A percentile compares a stretch with the other conserved stretches of the same genome.
Evolutionary conservation across 148 eudicot genomes (phyloP).

Genomic region (Selenicereus undatus): DNA sequence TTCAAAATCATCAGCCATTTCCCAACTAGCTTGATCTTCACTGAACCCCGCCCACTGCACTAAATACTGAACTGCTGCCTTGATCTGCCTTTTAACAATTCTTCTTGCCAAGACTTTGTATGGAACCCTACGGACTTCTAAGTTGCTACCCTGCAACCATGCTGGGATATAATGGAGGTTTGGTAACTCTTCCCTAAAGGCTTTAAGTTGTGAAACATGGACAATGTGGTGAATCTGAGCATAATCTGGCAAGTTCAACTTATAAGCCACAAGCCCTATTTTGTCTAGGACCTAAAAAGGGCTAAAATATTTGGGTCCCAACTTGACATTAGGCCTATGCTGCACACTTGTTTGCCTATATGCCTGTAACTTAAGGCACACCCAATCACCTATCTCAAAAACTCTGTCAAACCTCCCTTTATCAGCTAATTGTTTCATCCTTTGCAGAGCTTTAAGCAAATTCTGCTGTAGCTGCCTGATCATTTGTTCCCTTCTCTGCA

Average conservation of each 20-base stretch:
- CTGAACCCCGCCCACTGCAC: neutral
- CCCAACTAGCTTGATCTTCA: too few relatives aligned
- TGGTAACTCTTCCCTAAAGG: neutral
- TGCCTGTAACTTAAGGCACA: neutral
- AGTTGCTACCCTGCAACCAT: neutral
- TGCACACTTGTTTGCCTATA: neutral
- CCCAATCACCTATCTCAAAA: too few relatives aligned
- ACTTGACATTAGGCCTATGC: neutral
- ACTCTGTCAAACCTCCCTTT: too few relatives aligned
- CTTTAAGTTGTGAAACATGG: conserved; percentile 7
- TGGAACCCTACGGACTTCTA: neutral
- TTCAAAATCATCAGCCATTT: too few relatives aligned
- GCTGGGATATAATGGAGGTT: neutral
- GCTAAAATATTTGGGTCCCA: neutral
- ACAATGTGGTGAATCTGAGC: neutral
- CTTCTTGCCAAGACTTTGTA: neutral
- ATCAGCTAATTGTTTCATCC: too few relatives aligned
- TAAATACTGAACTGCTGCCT: neutral
- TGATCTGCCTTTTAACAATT: neutral
- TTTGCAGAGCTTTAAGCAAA: too few relatives aligned
- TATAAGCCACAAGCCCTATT: conserved; percentile 1
- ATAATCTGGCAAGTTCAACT: neutral
- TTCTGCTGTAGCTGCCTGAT: too few relatives aligned
- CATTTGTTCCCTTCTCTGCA: too few relatives aligned
- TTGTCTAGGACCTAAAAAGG: neutral